Conservation (phyloP, 2,329 filamentous ascomycete species). For the Pseudogymnoascus sp. region DNA sequence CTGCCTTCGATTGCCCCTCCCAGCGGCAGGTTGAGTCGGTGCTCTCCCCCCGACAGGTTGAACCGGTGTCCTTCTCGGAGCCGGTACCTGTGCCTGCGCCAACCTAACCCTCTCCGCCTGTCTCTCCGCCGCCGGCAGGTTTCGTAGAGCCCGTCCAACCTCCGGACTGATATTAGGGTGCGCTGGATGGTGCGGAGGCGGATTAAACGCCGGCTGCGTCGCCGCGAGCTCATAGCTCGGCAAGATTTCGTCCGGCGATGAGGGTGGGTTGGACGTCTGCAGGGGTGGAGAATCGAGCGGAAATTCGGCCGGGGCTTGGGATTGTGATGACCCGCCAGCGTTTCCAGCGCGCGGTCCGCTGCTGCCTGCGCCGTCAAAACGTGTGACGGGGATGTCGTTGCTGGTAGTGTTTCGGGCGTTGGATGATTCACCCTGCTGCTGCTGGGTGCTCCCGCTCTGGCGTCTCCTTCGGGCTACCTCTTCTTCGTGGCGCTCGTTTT, state of each 20-base stretch:
- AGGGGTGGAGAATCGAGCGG: background rate
- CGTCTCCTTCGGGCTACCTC: conserved; percentile 53
- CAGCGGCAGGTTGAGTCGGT: background rate
- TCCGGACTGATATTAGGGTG: conserved; percentile 29
- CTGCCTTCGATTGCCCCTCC: background rate
- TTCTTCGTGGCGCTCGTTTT: conserved; percentile 66
- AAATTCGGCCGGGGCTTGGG: conserved; percentile 28
- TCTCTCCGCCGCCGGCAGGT: conserved; percentile 16
- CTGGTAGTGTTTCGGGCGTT: background rate
- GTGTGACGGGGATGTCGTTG: conserved; percentile 27
- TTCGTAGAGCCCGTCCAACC: conserved; percentile 13
- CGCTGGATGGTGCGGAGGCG: conserved; percentile 38
- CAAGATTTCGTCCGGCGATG: conserved; percentile 42
- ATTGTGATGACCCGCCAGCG: conserved; percentile 15
- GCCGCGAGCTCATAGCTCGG: conserved; percentile 60
- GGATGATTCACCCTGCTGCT: conserved; percentile 45
- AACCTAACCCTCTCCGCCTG: background rate
- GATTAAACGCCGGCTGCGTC: conserved; percentile 45
- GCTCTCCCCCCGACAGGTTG: background rate
- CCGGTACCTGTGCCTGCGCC: background rate
- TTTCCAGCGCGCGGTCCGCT: conserved; percentile 13
- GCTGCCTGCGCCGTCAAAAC: conserved; percentile 22
- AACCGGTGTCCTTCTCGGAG: background rate
- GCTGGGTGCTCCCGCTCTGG: conserved; percentile 62
- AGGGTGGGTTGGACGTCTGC: background rate